phyloP scores from a whole-genome alignment of 169 alveolate species.

The Cyclospora cayetanensis region DNA sequence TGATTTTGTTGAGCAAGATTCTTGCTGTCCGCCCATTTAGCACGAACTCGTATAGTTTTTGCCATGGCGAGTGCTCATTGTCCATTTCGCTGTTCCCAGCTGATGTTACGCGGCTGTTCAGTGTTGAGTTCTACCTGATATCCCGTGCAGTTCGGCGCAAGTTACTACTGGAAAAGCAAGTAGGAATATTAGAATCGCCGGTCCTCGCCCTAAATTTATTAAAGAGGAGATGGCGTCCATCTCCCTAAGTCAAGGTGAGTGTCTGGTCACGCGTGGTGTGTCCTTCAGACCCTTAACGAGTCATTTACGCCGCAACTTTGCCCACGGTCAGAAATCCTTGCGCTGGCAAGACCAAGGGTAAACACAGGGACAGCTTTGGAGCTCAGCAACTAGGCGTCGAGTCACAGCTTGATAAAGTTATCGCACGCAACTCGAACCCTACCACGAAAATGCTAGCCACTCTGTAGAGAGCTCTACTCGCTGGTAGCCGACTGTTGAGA shows the following conservation, averaged over 20 bases:
- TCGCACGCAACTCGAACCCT: too few relatives aligned
- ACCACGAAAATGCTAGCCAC: too few relatives aligned
- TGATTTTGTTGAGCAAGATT: too few relatives aligned
- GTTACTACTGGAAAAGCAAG: slow-evolving; percentile 14
- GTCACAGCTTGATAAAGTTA: too few relatives aligned
- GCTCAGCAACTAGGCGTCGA: too few relatives aligned
- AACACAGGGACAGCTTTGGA: too few relatives aligned
- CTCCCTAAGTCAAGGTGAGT: not conserved
- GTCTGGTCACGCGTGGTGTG: not conserved
- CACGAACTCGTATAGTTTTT: too few relatives aligned
- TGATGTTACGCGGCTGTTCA: slow-evolving; percentile 7
- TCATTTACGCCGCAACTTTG: slow-evolving; percentile 10
- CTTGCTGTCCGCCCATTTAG: too few relatives aligned
- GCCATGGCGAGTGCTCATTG: too few relatives aligned
- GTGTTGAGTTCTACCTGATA: slow-evolving; percentile 1
- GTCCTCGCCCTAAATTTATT: not conserved
- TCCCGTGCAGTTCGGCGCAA: slow-evolving; percentile 52
- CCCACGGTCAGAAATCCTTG: slow-evolving; percentile 16
- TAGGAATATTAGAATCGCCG: not conserved
- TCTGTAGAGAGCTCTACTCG: too few relatives aligned
- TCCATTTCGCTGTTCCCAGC: too few relatives aligned
- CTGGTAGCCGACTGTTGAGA: too few relatives aligned
- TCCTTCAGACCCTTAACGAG: not conserved
- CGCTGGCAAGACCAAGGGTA: not conserved
- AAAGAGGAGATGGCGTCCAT: not conserved